Evolutionary conservation across 305 asterid genomes (phyloP), one percentile per base, ranked within the genome.

Genomic region (Rubia peregrina): DNA sequence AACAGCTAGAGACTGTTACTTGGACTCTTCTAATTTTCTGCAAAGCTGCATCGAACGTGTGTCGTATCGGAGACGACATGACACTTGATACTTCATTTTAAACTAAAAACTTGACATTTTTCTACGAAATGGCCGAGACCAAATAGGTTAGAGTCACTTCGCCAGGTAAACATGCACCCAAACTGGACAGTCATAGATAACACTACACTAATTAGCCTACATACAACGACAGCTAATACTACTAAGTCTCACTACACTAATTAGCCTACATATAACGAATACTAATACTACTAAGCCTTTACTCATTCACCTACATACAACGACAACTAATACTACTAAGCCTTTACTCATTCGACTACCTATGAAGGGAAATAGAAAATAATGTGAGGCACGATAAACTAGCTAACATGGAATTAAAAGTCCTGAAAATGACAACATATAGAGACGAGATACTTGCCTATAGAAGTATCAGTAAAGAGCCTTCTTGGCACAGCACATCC

Each of bases 391-490:
- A 67, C 51, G 64, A 77, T 56, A 73, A 71, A 40, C 65, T 46
- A 74, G 43, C 57, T 70, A 22, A 22, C 67, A 53, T 44, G 24
- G 44, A 65, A 61, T 71, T 43, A n/a, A 67, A 63, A 73, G 56
- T 57, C 68, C 75, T 38, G 42, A 61, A 30, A 72, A 71, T 71
- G 64, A 73, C 74, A 80, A 68, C 56, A 71, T 69, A 69, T 62
- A 75, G 67, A 73, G 76, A 75, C 72, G 71, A 72, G 68, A 74
- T 73, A 83, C 86, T 80, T 83, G 86, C 86, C 86, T 80, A 83
- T 63, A 75, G 38, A 67, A 65, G 69, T 73, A 65, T 59, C 74
- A 74, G 82, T 70, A 41, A 73, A 55, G 67, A 72, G 78, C 77
- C 43, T 68, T 63, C 79, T 67, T 69, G 63, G 26, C 70, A 24